Conservation (phyloP, 345 rosid species). For the Melaleuca alternifolia region DNA sequence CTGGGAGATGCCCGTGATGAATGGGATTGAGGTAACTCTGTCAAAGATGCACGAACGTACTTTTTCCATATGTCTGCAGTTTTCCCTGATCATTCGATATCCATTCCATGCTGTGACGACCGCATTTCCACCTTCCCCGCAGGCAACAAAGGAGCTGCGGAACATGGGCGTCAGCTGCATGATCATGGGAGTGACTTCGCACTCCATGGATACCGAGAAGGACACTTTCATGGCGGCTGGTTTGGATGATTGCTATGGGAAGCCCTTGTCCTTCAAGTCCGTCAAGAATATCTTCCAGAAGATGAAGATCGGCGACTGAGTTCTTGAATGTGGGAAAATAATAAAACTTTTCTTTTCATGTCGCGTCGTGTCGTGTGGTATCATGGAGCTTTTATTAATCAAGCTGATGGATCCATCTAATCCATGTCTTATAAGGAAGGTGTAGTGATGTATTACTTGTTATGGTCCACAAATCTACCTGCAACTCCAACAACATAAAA, state of each 20-base stretch:
- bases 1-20: slow-evolving; percentile 34
- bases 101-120: not conserved
- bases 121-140: not conserved
- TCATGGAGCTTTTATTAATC: not conserved
- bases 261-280: too few relatives aligned
- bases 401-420: not conserved
- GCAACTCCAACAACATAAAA: too few relatives aligned
- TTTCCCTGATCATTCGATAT: not conserved
- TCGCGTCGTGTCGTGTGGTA: too few relatives aligned
- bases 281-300: too few relatives aligned
- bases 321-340: not conserved
- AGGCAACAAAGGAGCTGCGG: slow-evolving; percentile 30
- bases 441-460: not conserved
- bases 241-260: slow-evolving; percentile 11
- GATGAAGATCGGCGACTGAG: not conserved
- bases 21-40: slow-evolving; percentile 21
- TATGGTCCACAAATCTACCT: not conserved
- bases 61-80: not conserved
- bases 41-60: not conserved
- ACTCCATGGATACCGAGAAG: not conserved
- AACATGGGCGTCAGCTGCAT: slow-evolving; percentile 15
- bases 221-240: slow-evolving; percentile 17
- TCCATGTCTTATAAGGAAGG: not conserved
- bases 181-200: slow-evolving; percentile 29
- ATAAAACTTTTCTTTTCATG: not conserved